These are phyloP conservation scores for Chlamydomonas reinhardtii DNA, from an alignment of 163 green algal genomes.

Conservation along the genomic window DNA sequence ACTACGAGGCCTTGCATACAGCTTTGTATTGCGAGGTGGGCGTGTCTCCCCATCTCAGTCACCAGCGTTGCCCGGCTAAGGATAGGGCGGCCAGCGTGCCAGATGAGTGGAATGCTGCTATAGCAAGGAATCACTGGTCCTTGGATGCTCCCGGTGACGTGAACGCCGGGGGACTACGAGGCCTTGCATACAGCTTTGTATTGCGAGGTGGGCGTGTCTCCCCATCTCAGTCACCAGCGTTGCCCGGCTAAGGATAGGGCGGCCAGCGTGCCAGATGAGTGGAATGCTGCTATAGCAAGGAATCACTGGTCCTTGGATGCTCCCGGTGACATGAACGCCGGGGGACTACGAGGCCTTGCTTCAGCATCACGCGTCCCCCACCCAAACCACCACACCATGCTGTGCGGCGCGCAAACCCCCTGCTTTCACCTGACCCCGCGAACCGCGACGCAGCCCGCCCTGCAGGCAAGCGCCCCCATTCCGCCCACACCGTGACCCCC, in stretches of 20 bases:
- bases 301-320: constrained; percentile 35
- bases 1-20: too few relatives aligned
- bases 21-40: too few relatives aligned
- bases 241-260: not conserved
- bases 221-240: constrained; percentile 40
- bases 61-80: constrained; percentile 9
- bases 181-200: not conserved
- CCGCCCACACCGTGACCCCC: too few relatives aligned
- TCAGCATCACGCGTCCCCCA: not conserved
- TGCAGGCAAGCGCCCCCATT: too few relatives aligned
- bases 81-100: constrained; percentile 44
- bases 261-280: constrained; percentile 48
- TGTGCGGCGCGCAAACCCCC: too few relatives aligned
- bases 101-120: constrained; percentile 43
- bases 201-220: constrained; percentile 28
- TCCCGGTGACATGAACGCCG: constrained; percentile 6
- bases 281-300: constrained; percentile 32
- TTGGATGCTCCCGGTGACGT: constrained; percentile 35
- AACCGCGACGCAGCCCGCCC: too few relatives aligned
- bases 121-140: constrained; percentile 46
- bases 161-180: constrained; percentile 2
- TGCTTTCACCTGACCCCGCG: too few relatives aligned
- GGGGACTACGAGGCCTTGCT: constrained; percentile 33
- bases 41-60: constrained; percentile 54
- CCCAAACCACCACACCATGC: too few relatives aligned